Evolutionary conservation across 495 filamentous ascomycete species (phyloP), one percentile per base, ranked within the genome.

Genomic region (Aspergillus baeticus): DNA sequence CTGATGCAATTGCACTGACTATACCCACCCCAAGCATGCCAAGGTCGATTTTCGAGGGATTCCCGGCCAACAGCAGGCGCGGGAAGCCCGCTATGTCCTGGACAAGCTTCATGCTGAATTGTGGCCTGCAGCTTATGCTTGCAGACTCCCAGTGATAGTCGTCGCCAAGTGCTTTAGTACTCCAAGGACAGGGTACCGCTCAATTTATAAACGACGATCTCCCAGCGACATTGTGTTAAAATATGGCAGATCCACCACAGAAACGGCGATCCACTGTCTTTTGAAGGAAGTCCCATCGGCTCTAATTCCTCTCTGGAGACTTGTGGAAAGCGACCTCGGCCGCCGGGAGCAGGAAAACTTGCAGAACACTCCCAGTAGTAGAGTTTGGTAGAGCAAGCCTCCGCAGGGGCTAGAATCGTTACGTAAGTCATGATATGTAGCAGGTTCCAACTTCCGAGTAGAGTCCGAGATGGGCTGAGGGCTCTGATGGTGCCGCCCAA

Each of bases 1-100:
- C 86, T 10, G 87, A 81, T 10, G 76, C 85, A 22, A 85, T 78
- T 29, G 86, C 77, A 38, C 73, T 68, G 10, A 83, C 29, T 44
- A 81, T 66, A 29, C 82, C 86, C 7, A 72, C 60, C 17, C 68
- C n/a, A n/a, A 88, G 69, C 39, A 81, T 66, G 37, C 70, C 55
- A 17, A 77, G 50, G 61, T 87, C 81, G 17, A 61, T 47, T 39
- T 58, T 66, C 35, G 76, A 68, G 29, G 74, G 73, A 38, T 67
- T 71, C 13, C 64, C 71, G 21, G 72, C 71, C 54, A 79, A 53
- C 37, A 81, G 63, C n/a, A 78, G 67, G 42, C 58, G 61, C 45
- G 75, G 65, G 46, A 74, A 81, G 49, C 65, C 68, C 47, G 65
- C 67, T 33, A 78, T 59, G 41, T 72, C 71, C 48, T 67, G 59